Evolutionary conservation across 1,139 yeast genomes (phyloP), one percentile per base, ranked within the genome.

Genomic region (Eremothecium sinecaudum): DNA sequence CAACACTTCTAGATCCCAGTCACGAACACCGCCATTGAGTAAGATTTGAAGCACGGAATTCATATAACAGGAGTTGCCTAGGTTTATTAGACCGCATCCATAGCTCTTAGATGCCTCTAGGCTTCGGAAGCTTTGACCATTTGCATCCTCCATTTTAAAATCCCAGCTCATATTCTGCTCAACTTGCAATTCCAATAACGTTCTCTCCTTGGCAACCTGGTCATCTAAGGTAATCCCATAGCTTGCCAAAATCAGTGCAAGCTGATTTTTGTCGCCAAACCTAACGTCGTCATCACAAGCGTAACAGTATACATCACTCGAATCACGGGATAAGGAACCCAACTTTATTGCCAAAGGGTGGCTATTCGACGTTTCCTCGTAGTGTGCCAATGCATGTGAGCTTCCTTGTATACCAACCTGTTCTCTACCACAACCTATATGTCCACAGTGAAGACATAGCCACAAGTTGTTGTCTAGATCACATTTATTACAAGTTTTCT

Each of bases 161-260:
- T 87, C 94, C 96, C 96, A 92, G 48, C 79, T 80, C 60, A 84
- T 55, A 56, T 90, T 90, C 53, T 87, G 96, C 53, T 87, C 96
- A 36, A 90, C 71, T 58, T 92, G 94, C 42, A 90, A 61, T 54
- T 90, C 98, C 2, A 87, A 74, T 50, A 92, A 64, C 21, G 79
- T 78, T 60, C 86, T 87, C 54, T 90, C 99, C 42, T 68, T 66
- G 16, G 63, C 63, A 4, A 56, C 50, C 45, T 76, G 79, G 2
- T 54, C 59, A 1, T 71, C 63, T 31, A 84, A 61, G 52, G 83
- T 79, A 40, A 90, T 81, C 1, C 84, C 87, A 63, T 71, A 83
- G 2, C 69, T 69, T 4, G 57, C 53, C 37, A 90, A 63, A 20
- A 68, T 69, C 4, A 52, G 51, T 0, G 63, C 59, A 34, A 84